Conservation (phyloP, 2,329 filamentous ascomycete species). For the Microsporum canis region DNA sequence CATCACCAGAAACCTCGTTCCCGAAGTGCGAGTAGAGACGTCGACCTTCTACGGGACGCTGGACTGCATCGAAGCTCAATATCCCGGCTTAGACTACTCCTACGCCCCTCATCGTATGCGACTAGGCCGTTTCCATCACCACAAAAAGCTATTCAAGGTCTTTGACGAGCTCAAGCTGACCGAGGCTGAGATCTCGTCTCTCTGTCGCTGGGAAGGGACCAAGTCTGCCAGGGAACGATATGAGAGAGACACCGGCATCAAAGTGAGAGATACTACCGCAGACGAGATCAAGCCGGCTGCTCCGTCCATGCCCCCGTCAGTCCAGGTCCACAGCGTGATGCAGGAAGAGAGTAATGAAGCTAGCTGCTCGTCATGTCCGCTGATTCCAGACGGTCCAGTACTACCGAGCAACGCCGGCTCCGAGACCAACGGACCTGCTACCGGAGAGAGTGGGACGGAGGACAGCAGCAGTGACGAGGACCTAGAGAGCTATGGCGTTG, state of each 20-base stretch:
- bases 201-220: conserved; percentile 50
- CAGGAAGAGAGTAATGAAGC: conserved; percentile 13
- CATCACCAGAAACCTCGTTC: conserved; percentile 50
- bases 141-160: conserved; percentile 48
- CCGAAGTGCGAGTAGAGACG: conserved; percentile 54
- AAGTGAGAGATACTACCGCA: conserved; percentile 51
- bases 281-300: conserved; percentile 44
- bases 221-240: conserved; percentile 38
- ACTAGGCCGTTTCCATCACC: conserved; percentile 50
- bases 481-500: conserved; percentile 42
- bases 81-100: conserved; percentile 55
- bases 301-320: conserved; percentile 27
- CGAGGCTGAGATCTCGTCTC: conserved; percentile 47
- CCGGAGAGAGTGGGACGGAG: background rate
- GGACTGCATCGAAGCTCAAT: conserved; percentile 54
- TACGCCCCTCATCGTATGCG: conserved; percentile 51
- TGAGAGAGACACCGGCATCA: conserved; percentile 46
- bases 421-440: conserved; percentile 14
- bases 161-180: conserved; percentile 51
- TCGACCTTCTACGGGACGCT: conserved; percentile 53
- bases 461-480: conserved; percentile 37
- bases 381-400: background rate
- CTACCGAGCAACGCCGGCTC: conserved; percentile 12
- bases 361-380: background rate
- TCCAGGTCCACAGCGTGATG: conserved; percentile 22